Evolutionary conservation across 352 stramenopile genomes (phyloP).

Genomic region (Phytopythium chamaehyphon): DNA sequence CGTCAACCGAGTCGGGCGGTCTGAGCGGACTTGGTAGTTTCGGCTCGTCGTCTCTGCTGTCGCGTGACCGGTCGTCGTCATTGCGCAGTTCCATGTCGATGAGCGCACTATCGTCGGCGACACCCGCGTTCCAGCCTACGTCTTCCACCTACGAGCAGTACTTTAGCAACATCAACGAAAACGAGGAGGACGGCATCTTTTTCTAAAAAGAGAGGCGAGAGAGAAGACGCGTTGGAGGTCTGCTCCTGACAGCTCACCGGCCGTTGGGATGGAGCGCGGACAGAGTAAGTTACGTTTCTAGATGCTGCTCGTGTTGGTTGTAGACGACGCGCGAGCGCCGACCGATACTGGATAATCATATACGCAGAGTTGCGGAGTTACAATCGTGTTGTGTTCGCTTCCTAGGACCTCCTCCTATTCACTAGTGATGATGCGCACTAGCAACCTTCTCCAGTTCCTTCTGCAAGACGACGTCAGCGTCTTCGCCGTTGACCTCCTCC

Average conservation of each 20-base stretch:
- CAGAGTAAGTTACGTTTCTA: too few species aligned
- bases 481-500: conserved; percentile 1
- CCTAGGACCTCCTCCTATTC: too few species aligned
- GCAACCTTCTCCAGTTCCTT: background rate
- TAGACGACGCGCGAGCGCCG: too few species aligned
- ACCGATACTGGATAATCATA: too few species aligned
- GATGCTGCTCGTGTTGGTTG: too few species aligned
- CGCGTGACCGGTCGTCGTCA: background rate
- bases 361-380: too few species aligned
- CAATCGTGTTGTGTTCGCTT: too few species aligned
- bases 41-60: background rate
- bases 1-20: background rate
- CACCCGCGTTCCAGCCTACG: conserved; percentile 47
- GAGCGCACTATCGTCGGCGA: conserved; percentile 68
- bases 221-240: too few species aligned
- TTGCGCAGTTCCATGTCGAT: conserved; percentile 82
- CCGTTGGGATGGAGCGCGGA: too few species aligned
- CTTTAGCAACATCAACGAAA: conserved; percentile 84
- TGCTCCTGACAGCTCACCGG: too few species aligned
- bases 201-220: conserved; percentile 39
- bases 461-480: background rate
- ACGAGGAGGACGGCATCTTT: conserved; percentile 77
- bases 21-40: too few species aligned
- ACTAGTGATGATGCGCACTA: background rate
- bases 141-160: conserved; percentile 87